Conservation (phyloP, 768 basidiomycete species). For the Cyclocybe cylindracea region DNA sequence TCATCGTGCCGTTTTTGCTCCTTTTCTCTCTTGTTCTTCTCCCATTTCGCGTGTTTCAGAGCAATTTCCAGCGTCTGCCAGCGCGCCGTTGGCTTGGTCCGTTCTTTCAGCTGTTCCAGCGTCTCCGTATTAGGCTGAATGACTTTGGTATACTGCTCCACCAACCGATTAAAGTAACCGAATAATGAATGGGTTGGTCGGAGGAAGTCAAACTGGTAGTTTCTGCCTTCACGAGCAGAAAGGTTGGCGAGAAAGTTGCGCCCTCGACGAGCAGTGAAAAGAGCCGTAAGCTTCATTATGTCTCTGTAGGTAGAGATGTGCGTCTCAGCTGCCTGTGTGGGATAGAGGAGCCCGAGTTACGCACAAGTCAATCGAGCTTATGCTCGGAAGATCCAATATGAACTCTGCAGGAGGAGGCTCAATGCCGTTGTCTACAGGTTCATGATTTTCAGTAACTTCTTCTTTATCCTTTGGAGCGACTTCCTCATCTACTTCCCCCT, state of each 20-base stretch:
- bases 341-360: conserved; percentile 32
- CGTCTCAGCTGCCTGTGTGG: neutral
- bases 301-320: conserved; percentile 53
- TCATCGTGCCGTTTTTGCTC: conserved; percentile 88
- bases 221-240: conserved; percentile 86
- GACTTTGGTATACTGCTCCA: conserved; percentile 93
- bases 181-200: conserved; percentile 95
- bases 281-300: conserved; percentile 93
- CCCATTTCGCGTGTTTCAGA: conserved; percentile 84
- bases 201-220: conserved; percentile 98
- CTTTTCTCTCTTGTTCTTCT: conserved; percentile 78
- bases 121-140: conserved; percentile 79
- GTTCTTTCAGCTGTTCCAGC: conserved; percentile 68
- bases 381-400: conserved; percentile 81
- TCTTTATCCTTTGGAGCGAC: conserved; percentile 44
- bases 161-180: conserved; percentile 94
- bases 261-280: conserved; percentile 93
- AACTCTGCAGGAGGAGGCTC: conserved; percentile 85
- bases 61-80: conserved; percentile 82
- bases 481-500: conserved; percentile 75
- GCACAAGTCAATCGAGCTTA: conserved; percentile 88
- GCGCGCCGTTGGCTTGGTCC: conserved; percentile 62
- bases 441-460: conserved; percentile 32
- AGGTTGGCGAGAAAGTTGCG: conserved; percentile 83
- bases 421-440: conserved; percentile 62